These are phyloP conservation scores for Vaccinium darrowii DNA, from an alignment of 148 eudicot genomes.

Conservation along the genomic window DNA sequence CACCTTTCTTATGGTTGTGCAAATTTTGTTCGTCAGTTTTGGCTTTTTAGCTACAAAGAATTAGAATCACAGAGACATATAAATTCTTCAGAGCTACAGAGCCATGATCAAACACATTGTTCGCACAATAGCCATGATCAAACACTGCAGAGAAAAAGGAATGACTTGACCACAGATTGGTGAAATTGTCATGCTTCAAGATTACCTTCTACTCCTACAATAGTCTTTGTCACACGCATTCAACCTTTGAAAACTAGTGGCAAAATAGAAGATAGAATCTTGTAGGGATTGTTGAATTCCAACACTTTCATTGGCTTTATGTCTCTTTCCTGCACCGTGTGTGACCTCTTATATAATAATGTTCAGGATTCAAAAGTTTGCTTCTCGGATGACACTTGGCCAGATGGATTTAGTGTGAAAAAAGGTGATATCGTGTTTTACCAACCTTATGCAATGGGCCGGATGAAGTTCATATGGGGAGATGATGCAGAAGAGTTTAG, in stretches of 20 bases:
- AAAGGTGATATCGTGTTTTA: slow-evolving; percentile 73
- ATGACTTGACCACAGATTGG: neutral
- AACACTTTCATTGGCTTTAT: neutral
- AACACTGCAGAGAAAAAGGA: neutral
- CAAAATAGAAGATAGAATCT: neutral
- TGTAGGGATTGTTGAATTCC: neutral
- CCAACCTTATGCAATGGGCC: slow-evolving; percentile 84
- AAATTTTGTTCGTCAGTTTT: neutral
- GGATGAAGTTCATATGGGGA: slow-evolving; percentile 82
- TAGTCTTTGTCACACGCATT: neutral
- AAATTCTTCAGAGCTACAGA: neutral
- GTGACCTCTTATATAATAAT: neutral
- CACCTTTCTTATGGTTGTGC: neutral
- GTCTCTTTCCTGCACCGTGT: neutral
- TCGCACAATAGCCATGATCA: neutral
- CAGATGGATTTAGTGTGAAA: slow-evolving; percentile 72
- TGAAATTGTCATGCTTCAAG: neutral
- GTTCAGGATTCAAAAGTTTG: slow-evolving; percentile 59
- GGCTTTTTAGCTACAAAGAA: neutral
- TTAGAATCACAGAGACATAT: neutral
- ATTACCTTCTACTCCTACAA: neutral
- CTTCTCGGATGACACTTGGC: slow-evolving; percentile 69
- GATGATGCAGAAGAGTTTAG: too few relatives aligned
- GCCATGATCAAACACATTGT: neutral
- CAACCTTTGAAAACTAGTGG: neutral